phyloP scores from a whole-genome alignment of 1,139 yeast genomes.

The Magnusiomyces clavatus region DNA sequence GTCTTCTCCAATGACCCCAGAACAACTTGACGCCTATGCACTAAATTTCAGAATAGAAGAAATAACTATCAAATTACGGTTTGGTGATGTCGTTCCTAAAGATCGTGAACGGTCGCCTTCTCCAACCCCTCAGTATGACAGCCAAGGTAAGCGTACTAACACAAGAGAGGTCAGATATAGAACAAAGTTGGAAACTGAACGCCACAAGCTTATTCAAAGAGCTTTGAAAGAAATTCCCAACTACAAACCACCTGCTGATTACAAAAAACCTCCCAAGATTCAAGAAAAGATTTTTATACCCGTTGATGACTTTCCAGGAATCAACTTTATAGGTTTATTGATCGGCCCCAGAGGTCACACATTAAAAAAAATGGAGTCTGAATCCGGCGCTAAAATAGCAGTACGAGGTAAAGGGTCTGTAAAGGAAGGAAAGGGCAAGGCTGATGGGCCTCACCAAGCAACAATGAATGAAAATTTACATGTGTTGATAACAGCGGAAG shows the following conservation, averaged over 20 bases:
- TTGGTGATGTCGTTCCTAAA: constrained; percentile 37
- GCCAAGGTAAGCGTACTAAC: constrained; percentile 72
- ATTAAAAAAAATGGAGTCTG: constrained; percentile 66
- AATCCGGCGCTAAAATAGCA: constrained; percentile 79
- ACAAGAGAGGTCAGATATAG: constrained; percentile 67
- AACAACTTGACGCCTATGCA: constrained; percentile 79
- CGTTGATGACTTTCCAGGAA: constrained; percentile 78
- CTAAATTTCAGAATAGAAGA: constrained; percentile 72
- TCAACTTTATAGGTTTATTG: constrained; percentile 84
- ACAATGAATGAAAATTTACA: constrained; percentile 76
- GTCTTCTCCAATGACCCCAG: constrained; percentile 60
- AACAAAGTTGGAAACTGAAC: constrained; percentile 62
- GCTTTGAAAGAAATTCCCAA: constrained; percentile 71
- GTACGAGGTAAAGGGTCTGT: constrained; percentile 93
- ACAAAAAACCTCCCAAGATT: constrained; percentile 62
- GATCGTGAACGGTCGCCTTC: constrained; percentile 55
- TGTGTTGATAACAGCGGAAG: constrained; percentile 79
- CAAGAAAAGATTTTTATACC: constrained; percentile 83
- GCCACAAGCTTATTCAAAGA: constrained; percentile 66
- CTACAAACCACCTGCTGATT: constrained; percentile 74
- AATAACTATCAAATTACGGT: constrained; percentile 51
- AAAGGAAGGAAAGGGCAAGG: constrained; percentile 72
- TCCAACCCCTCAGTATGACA: constrained; percentile 90
- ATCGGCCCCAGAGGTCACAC: constrained; percentile 97
- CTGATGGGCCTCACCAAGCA: constrained; percentile 38